Conservation (phyloP, 805 yeast genomes). For the Saturnispora hagleri region DNA sequence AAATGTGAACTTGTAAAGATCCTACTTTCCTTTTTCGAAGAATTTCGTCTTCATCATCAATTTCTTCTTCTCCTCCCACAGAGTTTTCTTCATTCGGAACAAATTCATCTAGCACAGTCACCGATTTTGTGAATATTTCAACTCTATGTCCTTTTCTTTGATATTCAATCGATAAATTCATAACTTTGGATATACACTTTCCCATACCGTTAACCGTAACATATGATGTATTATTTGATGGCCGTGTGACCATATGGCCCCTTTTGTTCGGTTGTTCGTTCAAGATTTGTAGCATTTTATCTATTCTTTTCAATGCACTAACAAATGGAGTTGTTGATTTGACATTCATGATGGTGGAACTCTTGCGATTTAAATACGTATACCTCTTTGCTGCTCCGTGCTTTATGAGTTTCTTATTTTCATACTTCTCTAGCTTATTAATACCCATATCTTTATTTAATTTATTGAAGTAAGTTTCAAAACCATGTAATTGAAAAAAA, state of each 20-base stretch:
- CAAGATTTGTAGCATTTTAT: constrained; percentile 34
- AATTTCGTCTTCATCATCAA: constrained; percentile 24
- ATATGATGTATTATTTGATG: constrained; percentile 25
- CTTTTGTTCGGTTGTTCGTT: constrained; percentile 35
- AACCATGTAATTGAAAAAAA: neutral
- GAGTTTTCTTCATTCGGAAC: constrained; percentile 1
- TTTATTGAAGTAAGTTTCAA: neutral
- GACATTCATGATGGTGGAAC: constrained; percentile 44
- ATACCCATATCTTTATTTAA: neutral
- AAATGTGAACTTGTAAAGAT: constrained; percentile 37
- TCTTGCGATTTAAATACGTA: constrained; percentile 30
- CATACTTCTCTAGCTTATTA: constrained; percentile 1
- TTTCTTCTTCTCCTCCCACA: constrained; percentile 4
- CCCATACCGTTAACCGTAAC: constrained; percentile 72
- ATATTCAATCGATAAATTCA: constrained; percentile 55
- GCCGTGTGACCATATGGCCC: constrained; percentile 22
- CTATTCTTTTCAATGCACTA: constrained; percentile 59
- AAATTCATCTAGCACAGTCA: constrained; percentile 67
- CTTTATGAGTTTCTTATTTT: constrained; percentile 34
- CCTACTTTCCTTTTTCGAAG: constrained; percentile 39
- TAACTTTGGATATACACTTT: constrained; percentile 50
- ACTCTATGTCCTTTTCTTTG: constrained; percentile 43
- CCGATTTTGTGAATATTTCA: constrained; percentile 54
- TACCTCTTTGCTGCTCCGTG: constrained; percentile 44
- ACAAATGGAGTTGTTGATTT: constrained; percentile 64